Base-by-base conservation (phyloP, 1,139 yeast genomes). In the Saccharomyces hybrid region DNA sequence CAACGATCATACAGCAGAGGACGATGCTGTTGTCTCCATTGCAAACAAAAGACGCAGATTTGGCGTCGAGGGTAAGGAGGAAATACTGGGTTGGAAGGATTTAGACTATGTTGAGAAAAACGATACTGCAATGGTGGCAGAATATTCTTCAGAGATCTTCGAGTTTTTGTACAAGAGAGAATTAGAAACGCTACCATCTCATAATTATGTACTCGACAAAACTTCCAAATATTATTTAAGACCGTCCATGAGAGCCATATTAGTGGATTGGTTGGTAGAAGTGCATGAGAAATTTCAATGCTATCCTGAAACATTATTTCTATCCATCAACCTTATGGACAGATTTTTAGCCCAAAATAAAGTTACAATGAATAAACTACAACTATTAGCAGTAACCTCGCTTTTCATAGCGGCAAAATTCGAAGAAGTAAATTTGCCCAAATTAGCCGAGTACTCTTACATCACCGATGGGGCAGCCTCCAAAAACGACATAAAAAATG, bases 231-330 rank as follows among this genome's bases (percentile, higher is more conserved):
- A 78, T 78, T 56, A 83, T 56, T 73, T 88, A 61, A 82, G 86
- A 64, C 96, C 97, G 60, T 81, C 84, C 60, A 88, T 88, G 88
- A 80, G 97, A 61, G 87, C 93, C 12, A 88, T 91, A 51, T 75
- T 91, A 59, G 89, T 91, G 26, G 97, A 93, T 71, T 91, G 98
- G 98, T 77, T 91, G 61, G 90, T 90, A 16, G 96, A 90, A 69
- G 95, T 91, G 71, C 98, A 91, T 73, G 76, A 84, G 60, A 81
- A 89, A 66, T 91, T 91, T 72, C 79, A 95, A 62, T 77, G 91
- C 59, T 76, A 88, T 51, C 97, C 97, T 1, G 98, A 91, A 72
- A 88, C 97, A 5, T 78, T 91, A 58, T 88, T 84, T 65, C 77
- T 91, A 56, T 90, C 97, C 3, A 86, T 89, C 55, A 90, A 90